Percentiles rank a stretch among this genome's conserved stretches.
phyloP scores from a whole-genome alignment of 495 filamentous ascomycete species.

The Xylaria flabelliformis region DNA sequence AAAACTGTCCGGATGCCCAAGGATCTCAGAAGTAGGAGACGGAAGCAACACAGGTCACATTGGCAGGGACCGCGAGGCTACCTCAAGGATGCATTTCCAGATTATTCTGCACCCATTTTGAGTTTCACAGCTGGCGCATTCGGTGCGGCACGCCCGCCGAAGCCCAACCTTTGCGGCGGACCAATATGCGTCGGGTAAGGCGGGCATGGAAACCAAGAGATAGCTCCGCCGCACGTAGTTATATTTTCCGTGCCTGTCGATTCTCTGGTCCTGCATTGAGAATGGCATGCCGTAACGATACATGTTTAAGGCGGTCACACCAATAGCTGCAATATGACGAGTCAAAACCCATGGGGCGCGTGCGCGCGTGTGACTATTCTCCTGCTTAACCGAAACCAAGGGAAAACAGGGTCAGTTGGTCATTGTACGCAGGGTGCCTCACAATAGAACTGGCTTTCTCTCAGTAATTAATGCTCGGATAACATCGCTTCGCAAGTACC shows the following conservation, averaged over 20 bases:
- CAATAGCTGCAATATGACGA: not conserved
- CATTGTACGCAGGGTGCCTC: not conserved
- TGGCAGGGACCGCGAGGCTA: not conserved
- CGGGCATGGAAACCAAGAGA: not conserved
- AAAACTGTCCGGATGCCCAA: not conserved
- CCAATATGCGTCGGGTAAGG: not conserved
- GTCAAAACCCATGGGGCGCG: not conserved
- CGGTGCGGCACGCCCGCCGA: not conserved
- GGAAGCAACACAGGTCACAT: too few relatives aligned
- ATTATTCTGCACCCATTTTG: not conserved
- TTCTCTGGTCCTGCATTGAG: not conserved
- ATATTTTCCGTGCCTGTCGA: not conserved
- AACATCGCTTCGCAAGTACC: not conserved
- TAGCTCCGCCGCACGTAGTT: not conserved
- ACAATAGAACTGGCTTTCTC: not conserved
- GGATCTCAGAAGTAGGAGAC: not conserved
- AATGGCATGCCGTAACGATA: not conserved
- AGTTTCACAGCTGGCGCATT: not conserved
- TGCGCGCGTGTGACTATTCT: not conserved
- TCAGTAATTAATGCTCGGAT: not conserved
- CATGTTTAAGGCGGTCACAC: not conserved
- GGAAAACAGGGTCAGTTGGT: not conserved
- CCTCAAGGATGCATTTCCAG: not conserved
- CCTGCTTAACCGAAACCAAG: slow-evolving; percentile 10
- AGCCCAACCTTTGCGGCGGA: not conserved